Percentiles rank a stretch among this genome's conserved stretches.
These are phyloP conservation scores for Digitaria exilis DNA, from an alignment of 202 grass and related monocot genomes.

Conservation along the genomic window DNA sequence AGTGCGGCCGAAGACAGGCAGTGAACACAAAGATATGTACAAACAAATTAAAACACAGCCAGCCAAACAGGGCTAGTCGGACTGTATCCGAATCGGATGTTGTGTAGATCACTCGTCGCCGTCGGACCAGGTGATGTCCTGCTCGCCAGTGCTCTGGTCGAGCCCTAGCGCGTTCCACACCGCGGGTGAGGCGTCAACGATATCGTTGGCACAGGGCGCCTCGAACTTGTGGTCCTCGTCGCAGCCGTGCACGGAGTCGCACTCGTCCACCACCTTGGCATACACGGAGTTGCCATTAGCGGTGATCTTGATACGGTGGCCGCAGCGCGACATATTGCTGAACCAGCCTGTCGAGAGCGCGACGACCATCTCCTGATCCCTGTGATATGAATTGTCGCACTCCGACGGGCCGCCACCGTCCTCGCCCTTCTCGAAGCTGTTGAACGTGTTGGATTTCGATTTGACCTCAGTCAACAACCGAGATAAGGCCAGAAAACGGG, in stretches of 20 bases:
- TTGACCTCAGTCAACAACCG: too few species aligned
- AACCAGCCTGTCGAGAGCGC: conserved; percentile 61
- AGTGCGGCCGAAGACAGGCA: too few species aligned
- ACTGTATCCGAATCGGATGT: too few species aligned
- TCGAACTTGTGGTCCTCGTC: conserved; percentile 52
- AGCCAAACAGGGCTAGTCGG: too few species aligned
- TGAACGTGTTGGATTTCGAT: too few species aligned
- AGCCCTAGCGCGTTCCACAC: conserved; percentile 59
- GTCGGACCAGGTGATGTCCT: conserved; percentile 61
- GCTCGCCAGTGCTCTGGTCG: neutral
- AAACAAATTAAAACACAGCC: too few species aligned
- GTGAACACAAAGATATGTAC: too few species aligned
- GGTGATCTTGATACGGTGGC: conserved; percentile 40
- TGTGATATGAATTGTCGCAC: conserved; percentile 58
- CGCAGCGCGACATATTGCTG: conserved; percentile 19
- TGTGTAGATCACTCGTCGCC: too few species aligned
- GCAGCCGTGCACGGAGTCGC: conserved; percentile 58
- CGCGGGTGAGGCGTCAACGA: conserved; percentile 47
- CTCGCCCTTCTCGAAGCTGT: too few species aligned
- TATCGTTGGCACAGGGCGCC: conserved; percentile 48
- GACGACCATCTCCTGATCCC: conserved; percentile 51
- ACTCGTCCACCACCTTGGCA: conserved; percentile 67
- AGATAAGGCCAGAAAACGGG: too few species aligned
- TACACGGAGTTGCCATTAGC: conserved; percentile 35
- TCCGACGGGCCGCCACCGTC: conserved; percentile 44